Base-by-base conservation (phyloP, 306 rosid genomes). In the Cicer bijugum region DNA sequence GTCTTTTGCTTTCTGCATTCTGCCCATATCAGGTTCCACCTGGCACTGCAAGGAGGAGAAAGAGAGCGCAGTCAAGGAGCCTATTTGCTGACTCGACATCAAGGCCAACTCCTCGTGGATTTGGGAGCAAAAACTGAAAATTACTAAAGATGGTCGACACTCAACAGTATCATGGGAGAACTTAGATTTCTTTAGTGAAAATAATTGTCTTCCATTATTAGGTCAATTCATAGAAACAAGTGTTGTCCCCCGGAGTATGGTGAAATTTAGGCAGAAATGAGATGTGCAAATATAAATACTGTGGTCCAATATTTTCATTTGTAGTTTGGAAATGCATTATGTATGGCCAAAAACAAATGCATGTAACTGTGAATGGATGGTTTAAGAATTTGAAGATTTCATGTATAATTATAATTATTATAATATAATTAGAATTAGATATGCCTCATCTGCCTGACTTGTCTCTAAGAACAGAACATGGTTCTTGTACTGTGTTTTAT, bases 21-120 rank as follows among this genome's bases (percentile, higher is more conserved):
- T 77, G 42, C 6, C 15, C 19, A n/a, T 65, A 19, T 80, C 66
- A 94, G 97, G 96, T 87, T 3, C 85, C 82, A 48, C 75, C 81
- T 39, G 97, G 99, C 52, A 94, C 97, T 39, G 92, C 97, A 38
- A 86, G 99, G 88, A 90, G 99, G 79, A 90, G 87, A 79, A 91
- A 79, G 83, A 84, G 76, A 77, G 82, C 89, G 1, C 89, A 81
- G 55, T 77, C 90, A n/a, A 83, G 83, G 77, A 89, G 67, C 69
- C 83, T 73, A 81, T 84, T 91, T 46, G 85, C 57, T 8, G 88
- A 85, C 71, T 71, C 92, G 0, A 63, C 85, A 75, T 44, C 90
- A 47, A 87, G 95, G 86, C 95, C 96, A 20, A 46, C 84, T 72
- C 95, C 97, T 72, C 90, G 95, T 53, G 99, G 97, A 60, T 91